Evolutionary conservation across 2,329 filamentous ascomycete species (phyloP).

Genomic region (Alternaria sp.): DNA sequence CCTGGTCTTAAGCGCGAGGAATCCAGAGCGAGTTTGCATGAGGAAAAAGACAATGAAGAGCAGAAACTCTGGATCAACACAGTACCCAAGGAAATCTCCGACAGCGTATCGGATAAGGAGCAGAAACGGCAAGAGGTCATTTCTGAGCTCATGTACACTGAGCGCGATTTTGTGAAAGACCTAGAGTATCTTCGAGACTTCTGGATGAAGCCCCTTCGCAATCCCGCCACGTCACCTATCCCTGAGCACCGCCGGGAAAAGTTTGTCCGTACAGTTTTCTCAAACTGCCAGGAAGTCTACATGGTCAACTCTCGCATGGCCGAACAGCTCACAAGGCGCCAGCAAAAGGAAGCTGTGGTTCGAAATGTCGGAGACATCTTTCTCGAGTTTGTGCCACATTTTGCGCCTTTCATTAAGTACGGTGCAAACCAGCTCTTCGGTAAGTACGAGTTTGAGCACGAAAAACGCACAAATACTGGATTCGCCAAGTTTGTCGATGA

Average conservation of each 20-base stretch:
- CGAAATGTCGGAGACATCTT: constrained; percentile 93
- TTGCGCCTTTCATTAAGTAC: constrained; percentile 95
- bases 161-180: constrained; percentile 98
- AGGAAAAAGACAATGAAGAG: constrained; percentile 89
- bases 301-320: constrained; percentile 89
- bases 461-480: constrained; percentile 82
- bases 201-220: constrained; percentile 92
- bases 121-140: constrained; percentile 99
- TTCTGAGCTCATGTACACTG: constrained; percentile 97
- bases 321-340: constrained; percentile 84
- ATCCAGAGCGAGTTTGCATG: constrained; percentile 77
- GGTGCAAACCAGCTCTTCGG: constrained; percentile 95
- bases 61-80: constrained; percentile 99
- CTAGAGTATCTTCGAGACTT: constrained; percentile 97
- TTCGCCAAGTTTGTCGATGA: constrained; percentile 96
- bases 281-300: constrained; percentile 94
- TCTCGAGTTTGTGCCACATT: constrained; percentile 87
- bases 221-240: constrained; percentile 76
- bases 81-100: constrained; percentile 91
- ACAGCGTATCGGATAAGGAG: constrained; percentile 86
- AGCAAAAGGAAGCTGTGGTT: constrained; percentile 90
- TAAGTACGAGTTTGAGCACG: constrained; percentile 98
- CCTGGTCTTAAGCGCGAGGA: constrained; percentile 80
- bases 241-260: constrained; percentile 86
- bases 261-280: constrained; percentile 93